Evolutionary conservation across 2,329 filamentous ascomycete genomes (phyloP).

Genomic region (Rhytidhysteron rufulum): DNA sequence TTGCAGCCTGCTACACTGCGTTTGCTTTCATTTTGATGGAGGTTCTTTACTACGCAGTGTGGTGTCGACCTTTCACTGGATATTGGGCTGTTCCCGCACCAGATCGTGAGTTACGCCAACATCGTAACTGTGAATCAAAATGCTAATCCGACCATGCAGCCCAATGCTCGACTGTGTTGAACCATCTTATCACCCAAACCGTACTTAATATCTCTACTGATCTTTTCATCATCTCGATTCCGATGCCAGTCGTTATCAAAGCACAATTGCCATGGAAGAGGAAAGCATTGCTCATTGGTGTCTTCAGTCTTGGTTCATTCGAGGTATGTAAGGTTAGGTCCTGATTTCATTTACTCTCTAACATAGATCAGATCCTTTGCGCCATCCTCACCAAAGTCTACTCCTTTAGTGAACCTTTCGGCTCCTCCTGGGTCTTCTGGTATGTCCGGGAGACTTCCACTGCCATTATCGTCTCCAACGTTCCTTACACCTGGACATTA

Average conservation of each 20-base stretch:
- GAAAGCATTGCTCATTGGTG: slow-evolving; percentile 51
- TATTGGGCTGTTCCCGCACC: slow-evolving; percentile 51
- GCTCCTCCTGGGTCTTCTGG: slow-evolving; percentile 56
- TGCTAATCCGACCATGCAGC: slow-evolving; percentile 12
- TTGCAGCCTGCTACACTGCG: slow-evolving; percentile 43
- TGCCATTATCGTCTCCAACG: slow-evolving; percentile 57
- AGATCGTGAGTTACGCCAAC: slow-evolving; percentile 17
- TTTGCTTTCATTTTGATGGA: slow-evolving; percentile 46
- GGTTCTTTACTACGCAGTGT: slow-evolving; percentile 50
- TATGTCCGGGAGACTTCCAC: slow-evolving; percentile 55
- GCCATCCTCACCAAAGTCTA: slow-evolving; percentile 61
- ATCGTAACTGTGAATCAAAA: too few relatives aligned
- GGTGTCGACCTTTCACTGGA: slow-evolving; percentile 51
- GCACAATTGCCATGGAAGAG: slow-evolving; percentile 42
- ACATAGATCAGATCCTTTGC: slow-evolving; percentile 50
- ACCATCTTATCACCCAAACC: slow-evolving; percentile 38
- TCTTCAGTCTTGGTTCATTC: slow-evolving; percentile 54
- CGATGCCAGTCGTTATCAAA: slow-evolving; percentile 44
- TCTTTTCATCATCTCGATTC: slow-evolving; percentile 43
- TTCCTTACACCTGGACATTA: slow-evolving; percentile 58
- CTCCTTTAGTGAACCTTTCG: slow-evolving; percentile 56
- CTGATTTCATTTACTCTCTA: not conserved
- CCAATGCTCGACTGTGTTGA: slow-evolving; percentile 43
- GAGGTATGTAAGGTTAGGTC: slow-evolving; percentile 13
- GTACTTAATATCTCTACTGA: slow-evolving; percentile 46